Evolutionary conservation across 768 basidiomycete genomes (phyloP).

Genomic region (Termitomyces bulborhizus): DNA sequence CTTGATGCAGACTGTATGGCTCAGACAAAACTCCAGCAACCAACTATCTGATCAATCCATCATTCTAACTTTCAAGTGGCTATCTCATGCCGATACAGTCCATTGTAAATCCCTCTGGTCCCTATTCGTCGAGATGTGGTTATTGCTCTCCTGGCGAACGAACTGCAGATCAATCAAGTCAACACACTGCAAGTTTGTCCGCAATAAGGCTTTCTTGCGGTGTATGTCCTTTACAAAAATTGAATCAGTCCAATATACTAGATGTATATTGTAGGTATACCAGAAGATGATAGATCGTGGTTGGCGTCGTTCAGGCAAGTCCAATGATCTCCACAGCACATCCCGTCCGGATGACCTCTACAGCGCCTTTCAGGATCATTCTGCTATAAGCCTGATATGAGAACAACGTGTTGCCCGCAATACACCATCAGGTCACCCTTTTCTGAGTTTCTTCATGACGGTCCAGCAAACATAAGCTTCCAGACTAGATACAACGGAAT

Average conservation of each 20-base stretch:
- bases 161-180: slow-evolving; percentile 32
- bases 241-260: neutral
- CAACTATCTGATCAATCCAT: too few relatives aligned
- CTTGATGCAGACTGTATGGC: too few relatives aligned
- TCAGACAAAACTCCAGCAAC: too few relatives aligned
- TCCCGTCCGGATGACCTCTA: neutral
- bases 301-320: slow-evolving; percentile 71
- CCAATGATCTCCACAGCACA: neutral
- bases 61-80: too few relatives aligned
- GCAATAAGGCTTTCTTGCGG: slow-evolving; percentile 46
- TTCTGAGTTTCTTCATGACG: slow-evolving; percentile 4
- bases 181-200: slow-evolving; percentile 41
- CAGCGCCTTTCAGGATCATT: slow-evolving; percentile 39
- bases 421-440: slow-evolving; percentile 78
- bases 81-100: slow-evolving; percentile 19
- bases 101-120: slow-evolving; percentile 30
- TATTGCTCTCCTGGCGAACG: slow-evolving; percentile 59
- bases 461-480: neutral
- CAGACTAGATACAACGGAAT: slow-evolving; percentile 62
- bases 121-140: slow-evolving; percentile 46
- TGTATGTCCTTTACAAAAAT: slow-evolving; percentile 3
- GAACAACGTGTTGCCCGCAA: slow-evolving; percentile 82
- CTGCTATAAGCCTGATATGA: slow-evolving; percentile 86
- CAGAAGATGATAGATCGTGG: slow-evolving; percentile 81
- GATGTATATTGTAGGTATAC: slow-evolving; percentile 45